A percentile compares a stretch with the other conserved stretches of the same genome.
Conservation (phyloP, 1,139 yeast species). For the Magnusiomyces ingens region DNA sequence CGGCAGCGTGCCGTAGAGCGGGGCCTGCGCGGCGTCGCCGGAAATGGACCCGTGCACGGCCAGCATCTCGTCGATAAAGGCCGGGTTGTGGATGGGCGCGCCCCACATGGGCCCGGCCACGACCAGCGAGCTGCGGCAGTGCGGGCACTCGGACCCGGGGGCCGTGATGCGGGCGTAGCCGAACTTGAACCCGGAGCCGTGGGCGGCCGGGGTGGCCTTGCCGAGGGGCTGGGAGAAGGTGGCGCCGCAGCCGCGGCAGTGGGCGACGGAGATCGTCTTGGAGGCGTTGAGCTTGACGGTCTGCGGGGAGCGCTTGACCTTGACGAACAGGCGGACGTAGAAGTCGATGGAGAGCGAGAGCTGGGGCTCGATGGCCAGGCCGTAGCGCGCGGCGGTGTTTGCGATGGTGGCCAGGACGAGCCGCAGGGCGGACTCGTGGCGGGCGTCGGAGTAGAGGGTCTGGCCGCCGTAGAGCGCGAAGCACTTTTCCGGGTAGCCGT, state of each 20-base stretch:
- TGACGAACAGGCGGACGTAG: constrained; percentile 78
- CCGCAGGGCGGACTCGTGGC: constrained; percentile 90
- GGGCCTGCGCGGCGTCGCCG: constrained; percentile 36
- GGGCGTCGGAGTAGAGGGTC: constrained; percentile 69
- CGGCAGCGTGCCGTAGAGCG: constrained; percentile 64
- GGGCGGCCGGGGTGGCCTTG: constrained; percentile 30
- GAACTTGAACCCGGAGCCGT: too few relatives aligned
- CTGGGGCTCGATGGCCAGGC: constrained; percentile 79
- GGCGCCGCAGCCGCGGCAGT: constrained; percentile 85
- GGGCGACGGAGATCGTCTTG: constrained; percentile 69
- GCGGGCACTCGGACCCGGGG: constrained; percentile 49
- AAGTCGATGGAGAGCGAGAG: constrained; percentile 82
- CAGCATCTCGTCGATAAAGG: constrained; percentile 59
- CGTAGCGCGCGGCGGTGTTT: constrained; percentile 82
- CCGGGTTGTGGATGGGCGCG: constrained; percentile 63
- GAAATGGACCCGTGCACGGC: constrained; percentile 37
- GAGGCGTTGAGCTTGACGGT: constrained; percentile 65
- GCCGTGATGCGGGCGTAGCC: constrained; percentile 51
- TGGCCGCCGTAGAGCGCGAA: constrained; percentile 94
- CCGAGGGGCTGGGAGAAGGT: constrained; percentile 70
- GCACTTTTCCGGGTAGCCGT: constrained; percentile 94
- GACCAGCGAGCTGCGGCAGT: constrained; percentile 64
- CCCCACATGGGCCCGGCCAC: constrained; percentile 97
- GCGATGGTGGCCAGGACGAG: constrained; percentile 72
- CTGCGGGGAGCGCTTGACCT: constrained; percentile 69